Percentiles rank a stretch among this genome's conserved stretches.
phyloP scores from a whole-genome alignment of 2,329 filamentous ascomycete genomes.

The Chaetomiaceae sp. region DNA sequence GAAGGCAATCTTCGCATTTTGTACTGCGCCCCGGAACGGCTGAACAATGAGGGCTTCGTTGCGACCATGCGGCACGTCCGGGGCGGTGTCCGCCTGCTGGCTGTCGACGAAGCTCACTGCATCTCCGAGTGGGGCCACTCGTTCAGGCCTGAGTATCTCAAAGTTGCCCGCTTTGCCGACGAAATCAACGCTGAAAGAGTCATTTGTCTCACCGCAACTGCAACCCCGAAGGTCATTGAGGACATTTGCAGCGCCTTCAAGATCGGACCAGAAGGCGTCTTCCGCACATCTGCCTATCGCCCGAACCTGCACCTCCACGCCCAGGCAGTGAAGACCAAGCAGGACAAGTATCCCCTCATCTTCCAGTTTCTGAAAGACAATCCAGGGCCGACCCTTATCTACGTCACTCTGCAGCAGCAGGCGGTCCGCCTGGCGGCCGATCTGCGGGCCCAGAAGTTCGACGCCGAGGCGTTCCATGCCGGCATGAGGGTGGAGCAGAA shows the following conservation, averaged over 20 bases:
- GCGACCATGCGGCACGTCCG: conserved; percentile 47
- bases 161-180: conserved; percentile 49
- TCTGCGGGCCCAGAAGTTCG: conserved; percentile 34
- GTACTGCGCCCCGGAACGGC: conserved; percentile 53
- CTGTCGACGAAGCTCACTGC: conserved; percentile 54
- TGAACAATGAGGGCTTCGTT: conserved; percentile 57
- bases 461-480: conserved; percentile 43
- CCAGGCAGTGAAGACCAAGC: conserved; percentile 25
- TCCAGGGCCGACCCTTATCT: conserved; percentile 53
- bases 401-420: conserved; percentile 51
- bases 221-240: conserved; percentile 47
- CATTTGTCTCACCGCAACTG: conserved; percentile 55
- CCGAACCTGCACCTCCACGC: conserved; percentile 34
- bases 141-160: conserved; percentile 46
- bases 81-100: conserved; percentile 50
- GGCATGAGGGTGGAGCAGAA: conserved; percentile 34
- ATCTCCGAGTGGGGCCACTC: conserved; percentile 52
- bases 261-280: conserved; percentile 38
- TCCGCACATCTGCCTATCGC: conserved; percentile 53
- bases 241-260: conserved; percentile 40
- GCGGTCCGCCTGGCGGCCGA: conserved; percentile 38
- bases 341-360: conserved; percentile 38
- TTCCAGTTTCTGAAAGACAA: conserved; percentile 41
- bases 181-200: conserved; percentile 53
- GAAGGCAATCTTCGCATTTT: conserved; percentile 46